Evolutionary conservation across 441 rosid species (phyloP), one percentile per base, ranked within the genome.

Genomic region (Oxalis stricta): DNA sequence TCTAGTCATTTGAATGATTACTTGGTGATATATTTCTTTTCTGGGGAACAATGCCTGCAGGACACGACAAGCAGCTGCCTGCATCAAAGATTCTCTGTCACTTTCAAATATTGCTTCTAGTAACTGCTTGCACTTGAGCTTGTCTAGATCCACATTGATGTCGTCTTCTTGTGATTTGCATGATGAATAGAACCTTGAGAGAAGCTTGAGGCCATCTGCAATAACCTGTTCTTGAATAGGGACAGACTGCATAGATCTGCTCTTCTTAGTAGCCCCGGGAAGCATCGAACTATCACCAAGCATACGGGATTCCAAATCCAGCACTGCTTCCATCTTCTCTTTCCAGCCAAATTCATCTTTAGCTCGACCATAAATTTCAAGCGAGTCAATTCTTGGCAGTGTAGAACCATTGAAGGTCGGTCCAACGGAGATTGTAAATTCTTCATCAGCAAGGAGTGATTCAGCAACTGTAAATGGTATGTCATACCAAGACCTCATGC

Each of bases 281-380:
- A 64, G 65, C 62, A 70, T 63, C 29, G 91, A 73, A 64, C 75
- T 78, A 60, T 78, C 73, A 53, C 96, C 96, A 52, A 88, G 97
- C 52, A 76, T 79, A 68, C 80, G 96, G 64, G 94, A 85, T 72
- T 94, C 99, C 94, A 89, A 79, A 53, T 89, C 96, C 65, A 93
- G 56, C 38, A 85, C 80, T 47, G 74, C 82, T 67, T 89, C 96
- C 83, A 89, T 82, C 60, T 89, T 89, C 66, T 94, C 99, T 67
- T 94, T 94, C 99, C 99, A 94, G 38, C 99, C 99, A 76, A 89
- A 94, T 73, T 94, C 99, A 73, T 94, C 98, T 73, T 94, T 94
- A 59, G 92, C 85, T 44, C 92, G 91, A 32, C 99, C 98, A 70
- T 94, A 85, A 30, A 89, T 89, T 75, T 94, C 99, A 63, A 94